These are phyloP conservation scores for Coemansia sp. DNA, from an alignment of 192 early-diverging fungal genomes.

Conservation along the genomic window DNA sequence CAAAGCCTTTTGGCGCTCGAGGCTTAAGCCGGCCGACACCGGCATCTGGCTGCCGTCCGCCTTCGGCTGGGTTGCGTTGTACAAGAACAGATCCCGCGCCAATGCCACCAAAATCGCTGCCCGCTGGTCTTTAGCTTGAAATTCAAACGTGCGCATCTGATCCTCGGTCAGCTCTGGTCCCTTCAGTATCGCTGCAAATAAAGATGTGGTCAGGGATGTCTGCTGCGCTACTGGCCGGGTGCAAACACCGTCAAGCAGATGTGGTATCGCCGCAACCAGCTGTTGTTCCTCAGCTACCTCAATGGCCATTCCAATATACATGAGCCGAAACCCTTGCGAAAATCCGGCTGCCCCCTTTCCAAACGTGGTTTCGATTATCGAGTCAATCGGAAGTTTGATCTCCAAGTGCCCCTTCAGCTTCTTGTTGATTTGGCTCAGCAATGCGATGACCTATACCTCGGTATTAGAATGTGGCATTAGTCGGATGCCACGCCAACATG, in stretches of 20 bases:
- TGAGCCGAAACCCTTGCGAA: slow-evolving; percentile 73
- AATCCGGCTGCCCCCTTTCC: slow-evolving; percentile 42
- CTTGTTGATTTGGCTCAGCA: slow-evolving; percentile 82
- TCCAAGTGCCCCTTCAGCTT: slow-evolving; percentile 62
- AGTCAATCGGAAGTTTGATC: slow-evolving; percentile 58
- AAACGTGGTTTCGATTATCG: slow-evolving; percentile 60
- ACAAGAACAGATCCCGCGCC: slow-evolving; percentile 18
- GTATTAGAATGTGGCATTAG: too few relatives aligned
- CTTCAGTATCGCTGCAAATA: slow-evolving; percentile 57
- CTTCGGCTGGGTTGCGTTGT: slow-evolving; percentile 3
- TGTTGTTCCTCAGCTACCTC: slow-evolving; percentile 50
- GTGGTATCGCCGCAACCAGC: slow-evolving; percentile 51
- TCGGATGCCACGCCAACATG: too few relatives aligned
- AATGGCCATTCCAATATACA: slow-evolving; percentile 83
- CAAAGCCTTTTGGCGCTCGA: slow-evolving; percentile 18
- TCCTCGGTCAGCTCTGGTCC: slow-evolving; percentile 17
- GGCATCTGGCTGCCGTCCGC: background rate
- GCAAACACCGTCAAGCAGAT: slow-evolving; percentile 60
- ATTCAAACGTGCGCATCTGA: slow-evolving; percentile 8
- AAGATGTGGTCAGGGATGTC: slow-evolving; percentile 58
- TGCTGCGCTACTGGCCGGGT: slow-evolving; percentile 58
- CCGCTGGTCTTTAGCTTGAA: background rate
- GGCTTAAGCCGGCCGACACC: slow-evolving; percentile 17
- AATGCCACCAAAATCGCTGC: slow-evolving; percentile 10
- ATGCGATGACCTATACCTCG: slow-evolving; percentile 60